Conservation (phyloP, 108 stramenopile genomes). For the Discostella pseudostelligera region DNA sequence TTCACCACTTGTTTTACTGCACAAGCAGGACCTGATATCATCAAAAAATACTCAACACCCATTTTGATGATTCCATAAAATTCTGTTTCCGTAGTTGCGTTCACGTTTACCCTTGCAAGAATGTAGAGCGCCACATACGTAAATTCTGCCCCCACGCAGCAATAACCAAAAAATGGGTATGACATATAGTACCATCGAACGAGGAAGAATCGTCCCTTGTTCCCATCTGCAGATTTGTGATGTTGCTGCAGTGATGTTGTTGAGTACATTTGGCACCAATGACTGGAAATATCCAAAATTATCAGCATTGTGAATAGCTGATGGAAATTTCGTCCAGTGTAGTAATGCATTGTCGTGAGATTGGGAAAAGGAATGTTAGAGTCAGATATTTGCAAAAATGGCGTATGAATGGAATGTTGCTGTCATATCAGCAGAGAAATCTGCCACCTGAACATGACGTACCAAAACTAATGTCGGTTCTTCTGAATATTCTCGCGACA, state of each 20-base stretch:
- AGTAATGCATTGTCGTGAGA: no score
- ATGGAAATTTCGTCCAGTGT: not conserved
- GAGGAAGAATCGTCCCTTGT: conserved; percentile 80
- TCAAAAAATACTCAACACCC: conserved; percentile 38
- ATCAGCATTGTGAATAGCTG: conserved; percentile 59
- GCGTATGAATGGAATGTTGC: not conserved
- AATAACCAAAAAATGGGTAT: conserved; percentile 94
- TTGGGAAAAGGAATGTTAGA: not conserved
- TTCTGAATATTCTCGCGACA: conserved; percentile 56
- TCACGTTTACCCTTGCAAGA: conserved; percentile 16
- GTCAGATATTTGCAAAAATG: not conserved
- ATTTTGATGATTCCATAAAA: conserved; percentile 25
- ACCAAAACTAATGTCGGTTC: conserved; percentile 44
- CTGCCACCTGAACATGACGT: conserved; percentile 29
- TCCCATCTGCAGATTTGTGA: conserved; percentile 93
- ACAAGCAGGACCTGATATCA: conserved; percentile 66
- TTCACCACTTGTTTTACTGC: conserved; percentile 84
- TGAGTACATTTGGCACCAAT: conserved; percentile 96
- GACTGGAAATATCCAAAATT: conserved; percentile 77
- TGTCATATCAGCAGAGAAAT: not conserved
- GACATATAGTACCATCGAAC: conserved; percentile 91
- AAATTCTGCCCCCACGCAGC: conserved; percentile 94
- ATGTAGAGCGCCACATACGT: conserved; percentile 72
- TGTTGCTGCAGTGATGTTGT: conserved; percentile 71
- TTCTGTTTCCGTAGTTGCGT: not conserved